phyloP scores from a whole-genome alignment of 768 basidiomycete genomes.

The Gymnopilus junonius region DNA sequence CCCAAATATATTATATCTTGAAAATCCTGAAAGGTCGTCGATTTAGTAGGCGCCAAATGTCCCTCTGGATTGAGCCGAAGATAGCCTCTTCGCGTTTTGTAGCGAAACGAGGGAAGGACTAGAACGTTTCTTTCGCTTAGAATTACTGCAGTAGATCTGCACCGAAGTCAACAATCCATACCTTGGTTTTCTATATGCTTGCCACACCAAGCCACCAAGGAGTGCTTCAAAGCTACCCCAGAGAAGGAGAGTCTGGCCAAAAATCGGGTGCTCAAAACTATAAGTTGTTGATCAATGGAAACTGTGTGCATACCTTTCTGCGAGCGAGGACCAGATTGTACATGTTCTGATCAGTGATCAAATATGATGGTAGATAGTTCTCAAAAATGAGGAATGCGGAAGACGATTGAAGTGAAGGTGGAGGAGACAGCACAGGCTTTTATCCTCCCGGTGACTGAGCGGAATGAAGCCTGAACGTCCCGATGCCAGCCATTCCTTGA shows the following conservation, averaged over 20 bases:
- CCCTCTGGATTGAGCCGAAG: not conserved
- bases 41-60: not conserved
- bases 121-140: not conserved
- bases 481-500: not conserved
- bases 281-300: not conserved
- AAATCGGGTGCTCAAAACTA: not conserved
- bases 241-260: slow-evolving; percentile 35
- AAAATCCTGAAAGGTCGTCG: not conserved
- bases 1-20: not conserved
- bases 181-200: slow-evolving; percentile 31
- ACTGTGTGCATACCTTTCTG: slow-evolving; percentile 28
- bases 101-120: not conserved
- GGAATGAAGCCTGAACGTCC: not conserved
- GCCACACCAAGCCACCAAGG: slow-evolving; percentile 32
- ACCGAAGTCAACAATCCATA: slow-evolving; percentile 12
- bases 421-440: not conserved
- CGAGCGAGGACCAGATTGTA: slow-evolving; percentile 24
- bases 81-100: not conserved
- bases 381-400: too few relatives aligned
- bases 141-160: not conserved
- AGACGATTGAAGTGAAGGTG: not conserved
- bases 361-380: not conserved
- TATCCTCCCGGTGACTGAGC: not conserved
- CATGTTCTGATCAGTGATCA: not conserved
- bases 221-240: slow-evolving; percentile 39